phyloP scores from a whole-genome alignment of 2,329 filamentous ascomycete genomes.

The Sporothrix variecibatus region DNA sequence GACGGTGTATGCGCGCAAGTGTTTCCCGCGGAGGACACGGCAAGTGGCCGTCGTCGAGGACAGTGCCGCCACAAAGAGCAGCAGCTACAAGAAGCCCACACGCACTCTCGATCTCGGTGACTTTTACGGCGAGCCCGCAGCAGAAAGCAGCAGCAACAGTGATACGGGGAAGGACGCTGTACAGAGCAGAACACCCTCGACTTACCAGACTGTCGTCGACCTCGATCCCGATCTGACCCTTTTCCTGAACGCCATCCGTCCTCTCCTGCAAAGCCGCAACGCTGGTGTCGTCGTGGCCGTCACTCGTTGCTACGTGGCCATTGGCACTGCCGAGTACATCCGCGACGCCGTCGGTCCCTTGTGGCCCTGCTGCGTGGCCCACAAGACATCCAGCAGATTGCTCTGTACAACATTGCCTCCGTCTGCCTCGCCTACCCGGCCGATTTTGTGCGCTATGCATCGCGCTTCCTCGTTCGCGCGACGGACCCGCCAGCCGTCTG shows the following conservation, averaged over 20 bases:
- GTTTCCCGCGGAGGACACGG: constrained; percentile 74
- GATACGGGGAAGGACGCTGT: constrained; percentile 30
- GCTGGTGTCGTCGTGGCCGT: constrained; percentile 90
- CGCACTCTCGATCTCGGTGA: constrained; percentile 56
- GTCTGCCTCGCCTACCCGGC: constrained; percentile 75
- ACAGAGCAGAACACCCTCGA: constrained; percentile 43
- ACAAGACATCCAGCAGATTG: constrained; percentile 84
- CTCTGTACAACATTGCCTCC: constrained; percentile 92
- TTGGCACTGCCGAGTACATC: constrained; percentile 78
- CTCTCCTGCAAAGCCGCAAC: constrained; percentile 90
- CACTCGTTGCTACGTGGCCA: constrained; percentile 77
- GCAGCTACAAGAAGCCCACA: constrained; percentile 41
- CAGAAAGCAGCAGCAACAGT: constrained; percentile 32
- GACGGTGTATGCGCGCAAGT: constrained; percentile 80
- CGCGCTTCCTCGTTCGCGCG: constrained; percentile 83
- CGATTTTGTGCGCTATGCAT: constrained; percentile 84
- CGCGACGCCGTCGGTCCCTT: constrained; percentile 74
- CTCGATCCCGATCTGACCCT: constrained; percentile 82
- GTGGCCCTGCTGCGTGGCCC: constrained; percentile 82
- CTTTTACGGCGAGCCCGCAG: constrained; percentile 76
- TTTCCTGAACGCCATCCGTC: constrained; percentile 74
- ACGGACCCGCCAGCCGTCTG: constrained; percentile 80
- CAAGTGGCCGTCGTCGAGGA: constrained; percentile 38
- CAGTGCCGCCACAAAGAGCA: background rate
- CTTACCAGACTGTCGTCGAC: constrained; percentile 55